Conservation (phyloP, 1,139 yeast genomes). For the Yamadazyma kanchanaburiensis region DNA sequence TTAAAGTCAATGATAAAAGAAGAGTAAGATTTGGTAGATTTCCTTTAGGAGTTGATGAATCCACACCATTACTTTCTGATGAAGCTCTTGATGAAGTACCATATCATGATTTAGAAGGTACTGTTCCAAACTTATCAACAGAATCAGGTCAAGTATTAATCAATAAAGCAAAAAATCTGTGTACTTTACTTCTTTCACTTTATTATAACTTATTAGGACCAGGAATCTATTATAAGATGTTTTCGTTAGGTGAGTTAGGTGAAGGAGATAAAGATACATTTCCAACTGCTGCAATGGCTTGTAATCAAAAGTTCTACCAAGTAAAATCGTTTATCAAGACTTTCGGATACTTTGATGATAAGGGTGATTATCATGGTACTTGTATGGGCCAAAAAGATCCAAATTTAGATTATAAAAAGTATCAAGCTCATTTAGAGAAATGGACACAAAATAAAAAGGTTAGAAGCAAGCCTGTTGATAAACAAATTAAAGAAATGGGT, state of each 20-base stretch:
- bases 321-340: constrained; percentile 37
- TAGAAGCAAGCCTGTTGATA: constrained; percentile 41
- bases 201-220: constrained; percentile 64
- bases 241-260: constrained; percentile 60
- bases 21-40: constrained; percentile 18
- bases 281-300: constrained; percentile 53
- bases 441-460: constrained; percentile 6
- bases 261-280: constrained; percentile 75
- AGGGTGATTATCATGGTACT: constrained; percentile 29
- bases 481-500: constrained; percentile 22
- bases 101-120: constrained; percentile 41
- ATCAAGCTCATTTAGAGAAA: constrained; percentile 7
- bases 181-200: constrained; percentile 47
- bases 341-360: constrained; percentile 36
- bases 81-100: constrained; percentile 5
- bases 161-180: constrained; percentile 51
- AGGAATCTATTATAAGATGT: constrained; percentile 47
- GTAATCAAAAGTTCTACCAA: constrained; percentile 48
- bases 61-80: constrained; percentile 4
- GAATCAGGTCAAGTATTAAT: constrained; percentile 67
- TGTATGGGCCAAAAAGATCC: constrained; percentile 43
- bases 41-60: constrained; percentile 7
- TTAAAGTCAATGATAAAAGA: constrained; percentile 24
- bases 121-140: constrained; percentile 59
- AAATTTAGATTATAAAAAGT: constrained; percentile 21